Percentiles rank a stretch among this genome's conserved stretches.
phyloP scores from a whole-genome alignment of 2,329 filamentous ascomycete genomes.

The Lachnellula hyalina region DNA sequence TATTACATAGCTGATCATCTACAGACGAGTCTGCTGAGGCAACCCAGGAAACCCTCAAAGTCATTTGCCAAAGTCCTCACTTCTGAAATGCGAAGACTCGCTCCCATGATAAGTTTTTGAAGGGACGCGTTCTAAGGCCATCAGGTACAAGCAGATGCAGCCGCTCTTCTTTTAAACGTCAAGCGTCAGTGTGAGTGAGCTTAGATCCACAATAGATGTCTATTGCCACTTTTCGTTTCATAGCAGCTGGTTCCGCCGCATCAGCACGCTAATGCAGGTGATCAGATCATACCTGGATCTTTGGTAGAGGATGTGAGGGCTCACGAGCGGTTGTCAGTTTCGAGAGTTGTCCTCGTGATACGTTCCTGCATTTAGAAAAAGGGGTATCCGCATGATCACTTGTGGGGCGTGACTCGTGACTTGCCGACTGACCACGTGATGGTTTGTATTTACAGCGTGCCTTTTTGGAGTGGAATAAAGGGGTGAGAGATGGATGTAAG shows the following conservation, averaged over 20 bases:
- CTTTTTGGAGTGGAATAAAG: neutral
- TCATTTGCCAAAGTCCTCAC: neutral
- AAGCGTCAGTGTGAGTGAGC: neutral
- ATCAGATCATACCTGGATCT: neutral
- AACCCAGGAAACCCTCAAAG: neutral
- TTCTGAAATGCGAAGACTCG: neutral
- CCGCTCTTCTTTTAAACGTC: no score
- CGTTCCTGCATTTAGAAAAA: neutral
- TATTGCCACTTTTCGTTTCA: neutral
- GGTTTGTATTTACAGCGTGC: neutral
- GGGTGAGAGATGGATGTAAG: no score
- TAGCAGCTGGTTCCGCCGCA: neutral
- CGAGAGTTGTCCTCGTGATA: neutral
- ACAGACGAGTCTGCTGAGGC: neutral
- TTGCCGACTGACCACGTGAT: neutral
- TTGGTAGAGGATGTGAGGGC: neutral
- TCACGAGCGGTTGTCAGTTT: neutral
- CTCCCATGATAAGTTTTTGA: neutral
- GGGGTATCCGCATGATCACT: neutral
- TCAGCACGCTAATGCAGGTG: neutral
- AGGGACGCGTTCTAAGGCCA: neutral
- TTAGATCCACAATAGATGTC: neutral
- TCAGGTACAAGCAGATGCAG: neutral
- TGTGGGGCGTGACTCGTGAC: neutral
- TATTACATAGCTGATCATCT: neutral